Percentiles rank a stretch among this genome's conserved stretches.
Conservation (phyloP, 495 filamentous ascomycete genomes). For the Daldinia decipiens region DNA sequence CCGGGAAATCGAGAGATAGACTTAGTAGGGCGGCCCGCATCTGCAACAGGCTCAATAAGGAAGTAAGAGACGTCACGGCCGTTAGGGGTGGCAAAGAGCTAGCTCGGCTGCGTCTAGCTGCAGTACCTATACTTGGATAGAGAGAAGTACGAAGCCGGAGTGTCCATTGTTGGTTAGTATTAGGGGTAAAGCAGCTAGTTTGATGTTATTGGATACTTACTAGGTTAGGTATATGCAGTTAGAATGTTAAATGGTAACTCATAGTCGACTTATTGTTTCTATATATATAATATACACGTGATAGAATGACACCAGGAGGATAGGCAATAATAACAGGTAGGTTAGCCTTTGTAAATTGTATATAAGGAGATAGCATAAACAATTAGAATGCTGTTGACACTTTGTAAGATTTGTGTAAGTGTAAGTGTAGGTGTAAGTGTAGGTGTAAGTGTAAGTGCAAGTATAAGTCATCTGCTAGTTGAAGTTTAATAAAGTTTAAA, state of each 20-base stretch:
- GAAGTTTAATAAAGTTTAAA: not conserved
- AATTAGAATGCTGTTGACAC: not conserved
- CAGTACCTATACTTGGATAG: constrained; percentile 3
- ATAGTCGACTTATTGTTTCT: not conserved
- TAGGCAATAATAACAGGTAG: not conserved
- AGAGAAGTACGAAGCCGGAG: not conserved
- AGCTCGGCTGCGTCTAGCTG: constrained; percentile 15
- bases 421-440: too few species aligned
- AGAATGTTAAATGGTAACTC: not conserved
- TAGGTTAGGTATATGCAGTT: not conserved
- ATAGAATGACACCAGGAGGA: not conserved
- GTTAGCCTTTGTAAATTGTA: not conserved
- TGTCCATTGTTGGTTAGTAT: not conserved
- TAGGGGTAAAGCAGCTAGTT: not conserved
- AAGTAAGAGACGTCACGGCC: constrained; percentile 35
- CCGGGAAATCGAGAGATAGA: constrained; percentile 33
- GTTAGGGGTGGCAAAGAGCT: constrained; percentile 27
- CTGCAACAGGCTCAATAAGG: constrained; percentile 43
- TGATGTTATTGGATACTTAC: not conserved
- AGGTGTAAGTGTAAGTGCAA: not conserved
- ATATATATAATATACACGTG: not conserved
- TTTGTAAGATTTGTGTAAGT: not conserved
- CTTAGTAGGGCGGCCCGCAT: constrained; percentile 39
- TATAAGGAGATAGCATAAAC: not conserved
- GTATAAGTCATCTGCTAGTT: not conserved